These are phyloP conservation scores for Medicago lupulina DNA, from an alignment of 306 rosid genomes.

Conservation along the genomic window DNA sequence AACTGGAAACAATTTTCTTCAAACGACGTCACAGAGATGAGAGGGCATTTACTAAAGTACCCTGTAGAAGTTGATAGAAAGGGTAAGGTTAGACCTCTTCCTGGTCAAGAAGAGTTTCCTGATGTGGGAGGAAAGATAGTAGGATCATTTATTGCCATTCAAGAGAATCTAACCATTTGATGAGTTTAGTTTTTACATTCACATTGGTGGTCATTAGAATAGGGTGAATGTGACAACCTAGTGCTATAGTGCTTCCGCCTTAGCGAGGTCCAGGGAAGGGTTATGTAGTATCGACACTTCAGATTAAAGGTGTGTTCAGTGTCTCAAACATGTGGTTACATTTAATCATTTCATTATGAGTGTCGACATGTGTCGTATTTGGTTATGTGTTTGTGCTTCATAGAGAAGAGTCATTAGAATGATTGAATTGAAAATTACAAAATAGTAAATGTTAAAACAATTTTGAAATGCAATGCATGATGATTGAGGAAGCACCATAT, in stretches of 20 bases:
- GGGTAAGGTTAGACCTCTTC: slow-evolving; percentile 82
- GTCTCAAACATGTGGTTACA: background rate
- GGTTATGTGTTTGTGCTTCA: background rate
- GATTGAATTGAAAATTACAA: slow-evolving; percentile 28
- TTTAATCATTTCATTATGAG: background rate
- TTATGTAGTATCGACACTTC: no score
- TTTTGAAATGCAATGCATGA: slow-evolving; percentile 37
- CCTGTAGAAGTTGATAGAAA: slow-evolving; percentile 80
- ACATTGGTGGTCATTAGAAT: slow-evolving; percentile 29
- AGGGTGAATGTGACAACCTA: slow-evolving; percentile 26
- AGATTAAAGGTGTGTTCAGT: no score
- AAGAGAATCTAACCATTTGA: slow-evolving; percentile 89
- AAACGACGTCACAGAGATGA: slow-evolving; percentile 75
- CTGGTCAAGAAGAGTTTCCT: slow-evolving; percentile 81
- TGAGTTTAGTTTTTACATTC: slow-evolving; percentile 17
- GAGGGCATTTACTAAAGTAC: slow-evolving; percentile 84
- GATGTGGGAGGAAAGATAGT: slow-evolving; percentile 89
- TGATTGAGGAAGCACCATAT: slow-evolving; percentile 29
- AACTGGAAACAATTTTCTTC: slow-evolving; percentile 88
- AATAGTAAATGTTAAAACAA: slow-evolving; percentile 26
- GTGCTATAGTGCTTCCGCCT: background rate
- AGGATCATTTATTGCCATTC: slow-evolving; percentile 92
- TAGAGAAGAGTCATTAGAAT: background rate
- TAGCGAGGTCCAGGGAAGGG: background rate
- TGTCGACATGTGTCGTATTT: background rate